Evolutionary conservation across 768 basidiomycete genomes (phyloP), one percentile per base, ranked within the genome.

Genomic region (Asterophora parasitica): DNA sequence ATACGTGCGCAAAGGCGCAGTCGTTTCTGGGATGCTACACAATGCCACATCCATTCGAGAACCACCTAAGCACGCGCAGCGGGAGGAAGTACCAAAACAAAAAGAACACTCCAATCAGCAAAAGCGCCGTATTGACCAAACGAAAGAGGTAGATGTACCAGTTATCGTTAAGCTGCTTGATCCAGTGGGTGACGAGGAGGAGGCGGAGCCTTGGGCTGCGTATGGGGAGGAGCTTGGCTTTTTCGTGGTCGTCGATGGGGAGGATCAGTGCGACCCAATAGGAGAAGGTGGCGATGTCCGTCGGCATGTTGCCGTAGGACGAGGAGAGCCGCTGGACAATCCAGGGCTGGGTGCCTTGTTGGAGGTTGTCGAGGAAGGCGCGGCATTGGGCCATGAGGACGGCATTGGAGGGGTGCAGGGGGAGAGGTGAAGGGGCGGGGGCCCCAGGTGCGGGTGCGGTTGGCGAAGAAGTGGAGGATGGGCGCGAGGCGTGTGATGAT

Each of bases 241-340:
- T 91, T 69, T 92, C 88, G 58, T 83, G 77, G 48, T 95, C 89
- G 63, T 95, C 91, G 60, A 97, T 91, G 30, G 93, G 88, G 41
- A 97, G 80, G 31, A 95, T 82, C 63, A 81, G 74, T 0, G 88
- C 91, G 70, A 95, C 91, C 88, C 90, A 95, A 65, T 88, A 96
- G 28, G 82, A 81, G 64, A 95, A 92, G 17, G 75, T 68, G 20
- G 75, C 75, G 0, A 83, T 78, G 63, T 92, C 85, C 10, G 66
- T 59, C 1, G 92, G 92, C 74, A 88, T 85, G 4, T 76, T 70
- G 2, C 91, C 91, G 60, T 87, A 88, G 0, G 84, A 82, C 57
- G 77, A 79, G 59, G 88, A 81, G 36, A 96, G 75, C 40, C 90
- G 79, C 59, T 96, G 91, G 2, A 91, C 82, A 30, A 97, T 83